Base-by-base conservation (phyloP, 2,329 filamentous ascomycete genomes). In the Fusarium staphyleae region DNA sequence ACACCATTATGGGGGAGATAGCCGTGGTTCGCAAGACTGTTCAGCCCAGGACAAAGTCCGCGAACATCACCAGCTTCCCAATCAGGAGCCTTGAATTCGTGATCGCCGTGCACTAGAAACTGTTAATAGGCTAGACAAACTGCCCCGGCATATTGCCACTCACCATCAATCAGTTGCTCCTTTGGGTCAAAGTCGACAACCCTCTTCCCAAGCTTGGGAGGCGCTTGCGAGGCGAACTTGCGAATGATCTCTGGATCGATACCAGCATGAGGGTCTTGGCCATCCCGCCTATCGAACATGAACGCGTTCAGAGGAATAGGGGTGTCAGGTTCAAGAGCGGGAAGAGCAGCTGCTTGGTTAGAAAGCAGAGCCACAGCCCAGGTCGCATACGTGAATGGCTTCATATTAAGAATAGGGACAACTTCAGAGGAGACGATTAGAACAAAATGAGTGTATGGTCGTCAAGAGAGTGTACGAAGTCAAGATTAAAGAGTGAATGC, bases 1-100 rank as follows among this genome's bases (percentile, higher is more conserved):
- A 66, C 62, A 29, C 63, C 65, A 29, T 66, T 59, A 2, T 56
- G 62, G 7, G 60, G 57, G 62, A 48, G 70, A 12, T 63, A 63
- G 10, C 60, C 48, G 42, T 63, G 60, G 48, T 63, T 63, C 3
- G 60, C 60, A 3, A 63, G 42, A 2, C 60, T 63, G 19, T 63
- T 63, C 11, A 63, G 12, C 5, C 60, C 60, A 9, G 60, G 60
- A 46, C 60, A 63, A 28, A 63, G 60, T 16, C 60, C 60, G 14
- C 60, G 52, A 26, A 63, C 22, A 2, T 63, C 60, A 7, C 60
- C 60, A 26, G 39, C 52, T 0, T 63, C 60, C 37, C 41, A 60
- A 6, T 57, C 36, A 1, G 60, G 55, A 14, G 48, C 30, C 3
- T 30, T 54, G n/a, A 61, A 61, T 34, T 56, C 48, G 33, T 61